These are phyloP conservation scores for Austroboletus eburneus DNA, from an alignment of 768 basidiomycete species.

Conservation along the genomic window DNA sequence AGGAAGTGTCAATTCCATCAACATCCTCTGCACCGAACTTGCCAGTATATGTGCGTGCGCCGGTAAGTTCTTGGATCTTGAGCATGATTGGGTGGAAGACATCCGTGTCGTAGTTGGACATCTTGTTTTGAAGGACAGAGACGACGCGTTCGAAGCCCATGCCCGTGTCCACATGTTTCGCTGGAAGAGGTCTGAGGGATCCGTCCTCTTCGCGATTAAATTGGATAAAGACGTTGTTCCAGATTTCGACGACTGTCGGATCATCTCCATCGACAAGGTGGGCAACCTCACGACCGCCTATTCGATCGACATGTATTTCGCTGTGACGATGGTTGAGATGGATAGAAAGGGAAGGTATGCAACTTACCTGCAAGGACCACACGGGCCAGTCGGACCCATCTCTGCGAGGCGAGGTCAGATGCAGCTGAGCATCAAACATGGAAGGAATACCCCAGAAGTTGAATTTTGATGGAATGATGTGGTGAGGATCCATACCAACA, in stretches of 20 bases:
- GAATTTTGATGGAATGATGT: conserved; percentile 92
- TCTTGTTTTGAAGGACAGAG: conserved; percentile 84
- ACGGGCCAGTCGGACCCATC: conserved; percentile 98
- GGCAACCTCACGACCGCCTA: conserved; percentile 95
- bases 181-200: conserved; percentile 73
- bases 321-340: conserved; percentile 35
- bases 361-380: conserved; percentile 86
- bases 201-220: conserved; percentile 94
- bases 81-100: conserved; percentile 87
- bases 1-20: conserved; percentile 96
- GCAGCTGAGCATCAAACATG: not conserved
- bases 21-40: conserved; percentile 92
- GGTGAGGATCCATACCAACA: conserved; percentile 85
- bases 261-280: conserved; percentile 94
- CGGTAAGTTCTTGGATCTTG: conserved; percentile 84
- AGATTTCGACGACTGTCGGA: conserved; percentile 95
- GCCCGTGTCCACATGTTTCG: conserved; percentile 96
- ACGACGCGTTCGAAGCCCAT: conserved; percentile 99
- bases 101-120: conserved; percentile 98
- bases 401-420: conserved; percentile 45
- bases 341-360: not conserved
- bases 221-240: conserved; percentile 99
- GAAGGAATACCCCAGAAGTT: conserved; percentile 91
- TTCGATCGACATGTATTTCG: conserved; percentile 95
- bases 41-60: conserved; percentile 82